Percentiles rank a stretch among this genome's conserved stretches.
phyloP scores from a whole-genome alignment of 768 basidiomycete genomes.

The Lyophyllum decastes region DNA sequence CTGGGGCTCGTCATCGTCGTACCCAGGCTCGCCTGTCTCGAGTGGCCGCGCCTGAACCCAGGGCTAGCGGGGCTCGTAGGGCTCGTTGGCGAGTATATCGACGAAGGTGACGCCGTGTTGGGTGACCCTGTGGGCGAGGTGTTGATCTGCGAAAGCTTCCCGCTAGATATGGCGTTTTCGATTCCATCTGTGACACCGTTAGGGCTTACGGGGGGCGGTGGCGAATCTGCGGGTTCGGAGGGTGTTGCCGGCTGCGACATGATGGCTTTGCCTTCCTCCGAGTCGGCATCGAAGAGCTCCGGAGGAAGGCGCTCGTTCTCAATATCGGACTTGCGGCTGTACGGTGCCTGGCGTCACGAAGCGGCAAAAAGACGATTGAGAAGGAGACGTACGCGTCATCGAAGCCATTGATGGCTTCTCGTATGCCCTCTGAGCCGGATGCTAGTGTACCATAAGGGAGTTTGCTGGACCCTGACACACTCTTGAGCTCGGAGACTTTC shows the following conservation, averaged over 20 bases:
- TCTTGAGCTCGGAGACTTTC: conserved; percentile 95
- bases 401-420: conserved; percentile 90
- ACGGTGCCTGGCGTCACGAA: conserved; percentile 1
- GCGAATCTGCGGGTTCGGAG: conserved; percentile 40
- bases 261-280: conserved; percentile 69
- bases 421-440: conserved; percentile 91
- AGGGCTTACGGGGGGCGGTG: conserved; percentile 43
- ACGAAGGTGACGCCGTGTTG: conserved; percentile 21
- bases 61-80: conserved; percentile 40
- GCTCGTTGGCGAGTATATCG: conserved; percentile 37
- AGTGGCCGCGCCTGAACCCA: conserved; percentile 71
- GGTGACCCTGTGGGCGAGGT: conserved; percentile 22
- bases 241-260: conserved; percentile 61
- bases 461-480: conserved; percentile 73
- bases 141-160: conserved; percentile 33
- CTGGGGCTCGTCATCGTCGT: conserved; percentile 96
- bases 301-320: conserved; percentile 99
- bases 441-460: conserved; percentile 85
- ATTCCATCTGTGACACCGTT: conserved; percentile 48
- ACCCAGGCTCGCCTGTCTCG: conserved; percentile 81
- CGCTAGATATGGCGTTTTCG: conserved; percentile 37
- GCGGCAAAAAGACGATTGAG: not conserved
- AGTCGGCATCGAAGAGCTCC: conserved; percentile 83
- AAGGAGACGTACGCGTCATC: conserved; percentile 83
- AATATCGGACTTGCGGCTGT: conserved; percentile 93